Evolutionary conservation across 805 yeast genomes (phyloP).

Genomic region (Metschnikowia kunwiensis): DNA sequence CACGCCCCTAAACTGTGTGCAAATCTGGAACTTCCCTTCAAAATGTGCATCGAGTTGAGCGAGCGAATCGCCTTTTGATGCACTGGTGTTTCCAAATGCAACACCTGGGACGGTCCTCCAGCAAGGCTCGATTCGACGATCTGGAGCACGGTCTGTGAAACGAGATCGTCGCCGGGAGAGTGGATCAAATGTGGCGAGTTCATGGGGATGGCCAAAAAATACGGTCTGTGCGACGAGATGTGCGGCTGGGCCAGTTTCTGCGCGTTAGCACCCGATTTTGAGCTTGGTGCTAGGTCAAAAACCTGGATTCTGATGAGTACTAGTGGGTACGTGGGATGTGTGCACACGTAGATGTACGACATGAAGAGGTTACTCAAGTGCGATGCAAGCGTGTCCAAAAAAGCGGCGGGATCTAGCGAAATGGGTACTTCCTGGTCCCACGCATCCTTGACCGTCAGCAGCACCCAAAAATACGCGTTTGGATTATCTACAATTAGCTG

Average conservation of each 20-base stretch:
- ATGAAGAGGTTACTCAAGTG: conserved; percentile 52
- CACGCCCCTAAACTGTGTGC: conserved; percentile 66
- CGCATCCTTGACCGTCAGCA: conserved; percentile 44
- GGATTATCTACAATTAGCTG: conserved; percentile 63
- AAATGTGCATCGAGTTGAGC: conserved; percentile 52
- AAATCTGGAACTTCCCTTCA: conserved; percentile 62
- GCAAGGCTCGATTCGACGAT: conserved; percentile 55
- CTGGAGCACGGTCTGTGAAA: conserved; percentile 55
- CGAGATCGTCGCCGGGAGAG: conserved; percentile 41
- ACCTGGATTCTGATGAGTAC: conserved; percentile 64
- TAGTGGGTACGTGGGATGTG: conserved; percentile 62
- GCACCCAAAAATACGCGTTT: conserved; percentile 42
- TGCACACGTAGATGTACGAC: conserved; percentile 63
- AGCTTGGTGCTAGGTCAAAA: conserved; percentile 45
- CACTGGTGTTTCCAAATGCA: conserved; percentile 36
- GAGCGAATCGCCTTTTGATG: conserved; percentile 39
- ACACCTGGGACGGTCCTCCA: conserved; percentile 41
- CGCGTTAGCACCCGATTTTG: background rate
- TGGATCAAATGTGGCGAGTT: conserved; percentile 68
- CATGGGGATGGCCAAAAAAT: conserved; percentile 62
- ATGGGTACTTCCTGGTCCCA: conserved; percentile 27
- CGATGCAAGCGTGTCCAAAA: conserved; percentile 46
- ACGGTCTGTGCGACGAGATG: conserved; percentile 55
- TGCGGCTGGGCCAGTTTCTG: conserved; percentile 27
- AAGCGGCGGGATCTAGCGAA: conserved; percentile 49